A percentile compares a stretch with the other conserved stretches of the same genome.
Conservation (phyloP, 768 basidiomycete species). For the Rhizopogon vinicolor region DNA sequence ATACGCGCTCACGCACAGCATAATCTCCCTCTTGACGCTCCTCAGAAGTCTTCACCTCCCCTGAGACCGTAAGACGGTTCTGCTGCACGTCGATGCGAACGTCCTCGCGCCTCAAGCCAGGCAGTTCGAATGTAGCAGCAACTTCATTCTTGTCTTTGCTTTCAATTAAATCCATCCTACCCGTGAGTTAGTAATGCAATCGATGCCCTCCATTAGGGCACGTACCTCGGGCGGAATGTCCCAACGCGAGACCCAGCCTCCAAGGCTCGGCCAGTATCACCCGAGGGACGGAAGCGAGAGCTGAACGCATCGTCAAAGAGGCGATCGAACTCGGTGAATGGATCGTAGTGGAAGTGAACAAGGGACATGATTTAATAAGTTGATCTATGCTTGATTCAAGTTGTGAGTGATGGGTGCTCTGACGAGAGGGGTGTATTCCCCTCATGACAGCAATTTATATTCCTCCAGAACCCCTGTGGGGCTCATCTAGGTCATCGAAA, state of each 20-base stretch:
- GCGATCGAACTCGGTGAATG: constrained; percentile 39
- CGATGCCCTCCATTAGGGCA: background rate
- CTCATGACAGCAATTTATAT: background rate
- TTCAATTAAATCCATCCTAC: constrained; percentile 55
- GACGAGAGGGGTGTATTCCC: background rate
- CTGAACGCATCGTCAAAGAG: constrained; percentile 36
- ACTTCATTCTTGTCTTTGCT: constrained; percentile 41
- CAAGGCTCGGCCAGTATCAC: constrained; percentile 1
- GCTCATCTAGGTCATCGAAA: background rate
- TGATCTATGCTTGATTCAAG: background rate
- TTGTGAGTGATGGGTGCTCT: background rate
- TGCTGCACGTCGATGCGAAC: constrained; percentile 48
- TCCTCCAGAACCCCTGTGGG: background rate
- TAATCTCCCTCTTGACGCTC: constrained; percentile 32
- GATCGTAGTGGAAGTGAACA: constrained; percentile 29
- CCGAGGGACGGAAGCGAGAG: constrained; percentile 19
- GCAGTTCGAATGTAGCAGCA: constrained; percentile 54
- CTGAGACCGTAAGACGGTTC: constrained; percentile 46
- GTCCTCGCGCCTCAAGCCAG: constrained; percentile 48
- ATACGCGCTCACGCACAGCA: constrained; percentile 39
- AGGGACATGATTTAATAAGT: constrained; percentile 17
- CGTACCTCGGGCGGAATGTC: constrained; percentile 28
- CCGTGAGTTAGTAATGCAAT: background rate
- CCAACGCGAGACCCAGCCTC: constrained; percentile 6
- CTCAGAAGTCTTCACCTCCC: constrained; percentile 33